Evolutionary conservation across 2,329 filamentous ascomycete species (phyloP), one percentile per base, ranked within the genome.

Genomic region (Diaporthe longicolla): DNA sequence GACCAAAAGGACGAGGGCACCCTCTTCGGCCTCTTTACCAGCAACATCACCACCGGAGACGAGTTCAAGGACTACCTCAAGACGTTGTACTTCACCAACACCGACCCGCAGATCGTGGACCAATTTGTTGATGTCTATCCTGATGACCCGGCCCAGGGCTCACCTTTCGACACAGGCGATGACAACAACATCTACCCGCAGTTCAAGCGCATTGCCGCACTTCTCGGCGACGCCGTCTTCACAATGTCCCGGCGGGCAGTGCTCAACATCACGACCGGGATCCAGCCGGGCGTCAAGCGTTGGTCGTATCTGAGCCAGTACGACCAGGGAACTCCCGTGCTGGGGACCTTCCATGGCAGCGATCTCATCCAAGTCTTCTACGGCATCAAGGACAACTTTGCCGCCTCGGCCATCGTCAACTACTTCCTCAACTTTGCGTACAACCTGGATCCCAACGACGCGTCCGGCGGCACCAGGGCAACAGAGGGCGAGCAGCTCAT

Each of bases 1-100:
- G 89, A 94, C 79, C 93, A 95, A 81, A 93, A 95, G 84, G 94
- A 96, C 79, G 93, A 96, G 82, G 93, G 93, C 26, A 95, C 93
- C 0, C 82, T 95, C 2, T 95, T 95, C 80, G 86, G 91, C 7
- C 85, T 95, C 50, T 92, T 92, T 81, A 92, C 94, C 76, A 79
- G 82, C 45, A 94, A 95, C 80, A 84, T 95, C 68, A 93, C 89
- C 15, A 92, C 87, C 1, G 90, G 87, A 0, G 83, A 83, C 1
- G 82, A 90, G 8, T 77, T 95, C 0, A 86, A 90, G 43, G 83
- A 87, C n/a, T 96, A 96, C 79, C 83, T 97, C 32, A 79, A 83
- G 2, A 79, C 82, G 0, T 76, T 89, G 66, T 93, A 90, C 84
- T 95, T 94, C 85, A 82, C 86, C 48, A 80, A 84, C 37, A 89